Conservation (phyloP, 805 yeast genomes). For the Starmerella kuoi region DNA sequence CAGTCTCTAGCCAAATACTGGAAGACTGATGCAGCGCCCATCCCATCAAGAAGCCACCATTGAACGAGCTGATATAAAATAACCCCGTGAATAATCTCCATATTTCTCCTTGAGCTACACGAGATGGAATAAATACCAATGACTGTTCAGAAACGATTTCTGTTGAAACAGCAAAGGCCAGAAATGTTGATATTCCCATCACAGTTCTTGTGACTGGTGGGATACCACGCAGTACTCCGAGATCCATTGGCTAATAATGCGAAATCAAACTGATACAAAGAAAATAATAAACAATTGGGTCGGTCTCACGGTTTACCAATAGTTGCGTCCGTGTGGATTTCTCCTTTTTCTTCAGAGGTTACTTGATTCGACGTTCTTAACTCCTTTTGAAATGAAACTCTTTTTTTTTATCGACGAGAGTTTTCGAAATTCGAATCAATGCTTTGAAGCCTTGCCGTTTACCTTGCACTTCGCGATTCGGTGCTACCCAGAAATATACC, state of each 20-base stretch:
- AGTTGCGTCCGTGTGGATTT: too few relatives aligned
- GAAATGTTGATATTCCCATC: conserved; percentile 27
- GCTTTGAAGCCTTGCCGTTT: too few relatives aligned
- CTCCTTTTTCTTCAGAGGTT: too few relatives aligned
- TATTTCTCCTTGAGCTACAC: conserved; percentile 15
- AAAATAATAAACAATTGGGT: too few relatives aligned
- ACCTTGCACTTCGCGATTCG: too few relatives aligned
- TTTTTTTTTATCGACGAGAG: too few relatives aligned
- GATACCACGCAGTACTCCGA: conserved; percentile 25
- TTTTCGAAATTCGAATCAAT: too few relatives aligned
- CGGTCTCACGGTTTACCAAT: too few relatives aligned
- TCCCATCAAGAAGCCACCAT: conserved; percentile 3
- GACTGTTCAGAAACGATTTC: conserved; percentile 8
- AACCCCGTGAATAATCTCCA: conserved; percentile 18
- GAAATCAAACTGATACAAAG: background rate
- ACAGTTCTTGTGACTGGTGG: conserved; percentile 39
- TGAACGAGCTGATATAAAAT: conserved; percentile 8
- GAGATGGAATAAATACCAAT: conserved; percentile 12
- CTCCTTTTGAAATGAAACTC: too few relatives aligned
- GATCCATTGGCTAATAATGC: too few relatives aligned
- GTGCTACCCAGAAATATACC: too few relatives aligned
- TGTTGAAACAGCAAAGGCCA: conserved; percentile 16
- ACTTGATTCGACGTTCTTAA: too few relatives aligned
- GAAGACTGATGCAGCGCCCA: conserved; percentile 2
- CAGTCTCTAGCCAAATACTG: conserved; percentile 27